Base-by-base conservation (phyloP, 805 yeast genomes). In the Debaryomyces tyrocola region DNA sequence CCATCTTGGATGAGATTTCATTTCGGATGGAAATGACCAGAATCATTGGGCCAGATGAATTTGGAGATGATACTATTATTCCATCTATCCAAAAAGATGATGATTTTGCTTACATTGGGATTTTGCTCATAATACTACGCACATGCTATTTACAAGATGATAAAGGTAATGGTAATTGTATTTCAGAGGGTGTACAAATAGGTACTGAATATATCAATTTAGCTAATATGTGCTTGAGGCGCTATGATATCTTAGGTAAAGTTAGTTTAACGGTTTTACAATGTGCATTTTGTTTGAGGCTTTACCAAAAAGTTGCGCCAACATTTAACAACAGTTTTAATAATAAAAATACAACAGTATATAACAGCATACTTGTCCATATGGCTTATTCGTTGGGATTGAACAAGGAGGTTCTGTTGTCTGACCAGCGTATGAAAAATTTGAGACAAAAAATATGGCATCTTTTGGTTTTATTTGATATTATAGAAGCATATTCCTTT, bases 311-410 rank as follows among this genome's bases (percentile, higher is more conserved):
- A 20, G 62, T 55, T 34, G 59, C 76, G 0, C 79, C 79, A 0
- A 75, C 69, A 40, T 77, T 75, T 49, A 82, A 80, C 21, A 80
- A 76, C 51, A 67, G 74, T 1, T 64, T 68, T 4, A 84, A 78
- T 54, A 83, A 79, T 45, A 82, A 80, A 31, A 77, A 75, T 35
- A 73, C 79, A 3, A 82, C 77, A 53, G 74, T 80, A 9, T 70
- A 77, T 44, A 55, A 75, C 6, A 79, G 82, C 1, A 72, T 78
- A 66, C 67, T 80, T 29, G 63, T 79, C 11, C 85, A 80, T 50
- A 79, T 82, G 83, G 84, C 82, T 0, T 71, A 79, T 41, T 74
- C 82, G 33, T 74, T 82, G 48, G 87, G 87, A 0, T 54, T 83
- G 18, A 83, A 83, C 55, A 38, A 20, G 69, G 86, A 54, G 86